Percentiles rank a stretch among this genome's conserved stretches.
Conservation (phyloP, 345 rosid genomes). For the Boechera retrofracta region DNA sequence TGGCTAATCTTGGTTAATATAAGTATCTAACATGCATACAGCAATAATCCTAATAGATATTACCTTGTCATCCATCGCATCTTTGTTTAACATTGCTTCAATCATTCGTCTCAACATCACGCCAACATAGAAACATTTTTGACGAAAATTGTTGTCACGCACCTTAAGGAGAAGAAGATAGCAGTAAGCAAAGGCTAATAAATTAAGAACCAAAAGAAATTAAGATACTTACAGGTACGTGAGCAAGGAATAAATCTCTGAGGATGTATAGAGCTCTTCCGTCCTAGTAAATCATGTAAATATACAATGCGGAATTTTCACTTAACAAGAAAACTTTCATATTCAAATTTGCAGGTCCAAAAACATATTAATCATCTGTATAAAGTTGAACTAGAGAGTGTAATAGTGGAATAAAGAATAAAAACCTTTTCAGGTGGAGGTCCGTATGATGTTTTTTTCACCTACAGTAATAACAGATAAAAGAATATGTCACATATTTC, state of each 20-base stretch:
- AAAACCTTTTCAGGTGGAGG: constrained; percentile 58
- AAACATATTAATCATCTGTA: constrained; percentile 24
- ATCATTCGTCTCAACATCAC: constrained; percentile 95
- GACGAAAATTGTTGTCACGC: constrained; percentile 67
- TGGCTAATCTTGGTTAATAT: constrained; percentile 17
- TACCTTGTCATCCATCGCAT: constrained; percentile 99
- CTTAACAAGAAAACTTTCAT: constrained; percentile 18
- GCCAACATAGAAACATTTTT: constrained; percentile 90
- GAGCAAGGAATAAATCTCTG: constrained; percentile 82
- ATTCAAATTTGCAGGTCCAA: constrained; percentile 13
- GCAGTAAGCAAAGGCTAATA: constrained; percentile 31
- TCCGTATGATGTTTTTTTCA: constrained; percentile 55
- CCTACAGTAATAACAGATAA: constrained; percentile 51
- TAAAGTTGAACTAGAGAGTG: constrained; percentile 13
- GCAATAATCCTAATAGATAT: constrained; percentile 22
- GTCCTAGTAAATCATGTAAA: constrained; percentile 54
- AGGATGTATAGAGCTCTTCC: constrained; percentile 66
- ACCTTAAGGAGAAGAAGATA: constrained; percentile 54
- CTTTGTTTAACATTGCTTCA: constrained; percentile 93
- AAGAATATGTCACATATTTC: not conserved
- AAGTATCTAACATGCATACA: constrained; percentile 16
- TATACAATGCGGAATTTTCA: constrained; percentile 3
- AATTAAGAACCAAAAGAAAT: constrained; percentile 19
- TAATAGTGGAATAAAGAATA: constrained; percentile 14
- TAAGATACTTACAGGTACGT: constrained; percentile 74